Conservation (phyloP, 192 early-diverging fungal species). For the Coemansia biformis region DNA sequence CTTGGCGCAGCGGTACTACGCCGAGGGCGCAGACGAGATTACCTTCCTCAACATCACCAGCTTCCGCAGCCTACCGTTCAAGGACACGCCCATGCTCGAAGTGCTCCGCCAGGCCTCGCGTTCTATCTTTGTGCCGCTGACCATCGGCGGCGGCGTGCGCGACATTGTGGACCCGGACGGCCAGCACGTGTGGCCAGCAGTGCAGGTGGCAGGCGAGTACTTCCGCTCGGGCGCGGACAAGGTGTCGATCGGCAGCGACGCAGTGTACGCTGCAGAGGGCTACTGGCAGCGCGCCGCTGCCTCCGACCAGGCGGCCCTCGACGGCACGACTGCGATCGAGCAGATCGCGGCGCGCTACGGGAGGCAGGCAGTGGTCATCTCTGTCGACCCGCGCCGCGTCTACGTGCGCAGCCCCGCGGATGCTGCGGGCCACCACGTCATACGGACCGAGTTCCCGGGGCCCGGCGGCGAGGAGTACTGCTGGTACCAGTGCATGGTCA, state of each 20-base stretch:
- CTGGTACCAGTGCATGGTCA: conserved; percentile 99
- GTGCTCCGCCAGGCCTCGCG: conserved; percentile 81
- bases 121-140: conserved; percentile 97
- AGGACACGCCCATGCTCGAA: conserved; percentile 93
- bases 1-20: conserved; percentile 83
- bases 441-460: conserved; percentile 66
- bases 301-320: conserved; percentile 24
- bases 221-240: conserved; percentile 99
- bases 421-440: conserved; percentile 62
- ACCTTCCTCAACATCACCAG: conserved; percentile 98
- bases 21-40: conserved; percentile 96
- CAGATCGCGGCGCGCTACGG: conserved; percentile 93
- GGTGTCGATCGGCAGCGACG: conserved; percentile 98
- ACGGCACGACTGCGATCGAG: conserved; percentile 86
- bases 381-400: conserved; percentile 92
- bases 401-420: conserved; percentile 78
- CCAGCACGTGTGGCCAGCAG: conserved; percentile 63
- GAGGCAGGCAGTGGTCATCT: conserved; percentile 96
- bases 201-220: conserved; percentile 98
- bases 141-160: conserved; percentile 97
- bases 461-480: conserved; percentile 91
- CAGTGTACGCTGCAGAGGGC: conserved; percentile 94
- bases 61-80: conserved; percentile 86
- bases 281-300: conserved; percentile 57
- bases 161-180: conserved; percentile 86